Base-by-base conservation (phyloP, 345 rosid genomes). In the Sonneratia alba region DNA sequence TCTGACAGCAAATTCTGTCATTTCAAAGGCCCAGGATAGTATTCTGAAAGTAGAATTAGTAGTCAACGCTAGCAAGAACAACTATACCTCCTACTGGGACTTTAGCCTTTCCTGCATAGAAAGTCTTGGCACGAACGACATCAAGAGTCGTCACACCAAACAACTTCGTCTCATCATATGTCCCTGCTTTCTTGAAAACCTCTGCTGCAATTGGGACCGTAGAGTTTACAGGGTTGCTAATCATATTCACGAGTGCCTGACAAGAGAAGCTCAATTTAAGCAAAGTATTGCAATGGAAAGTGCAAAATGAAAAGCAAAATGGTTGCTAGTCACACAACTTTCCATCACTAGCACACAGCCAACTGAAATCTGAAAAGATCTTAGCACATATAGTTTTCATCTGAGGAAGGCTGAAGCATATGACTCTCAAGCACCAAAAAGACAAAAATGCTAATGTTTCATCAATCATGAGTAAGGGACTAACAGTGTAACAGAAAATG, bases 171-270 rank as follows among this genome's bases (percentile, higher is more conserved):
- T 86, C 88, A 74, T 91, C 85, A 71, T 83, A 88, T 56, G 86
- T 83, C 19, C 94, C 94, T 42, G 90, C 87, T 68, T 88, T 87
- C 81, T 88, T 86, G 76, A 87, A 86, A 42, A 91, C 85, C 80
- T 91, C 97, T 0, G 97, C 88, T 3, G 92, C 97, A 74, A 91
- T 87, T 21, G 92, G 90, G 42, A 91, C 92, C 1, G 91, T 91
- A 43, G 96, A 91, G 81, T 87, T 88, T 67, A 91, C 90, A 7
- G 96, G 93, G 75, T 90, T 88, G 78, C 93, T 87, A 47, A 90
- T 88, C 84, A 88, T 76, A n/a, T 88, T 87, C 67, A 90, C 81
- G 71, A 90, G 43, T 11, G 93, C 89, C 88, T 87, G 77, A 59
- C 27, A 37, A 42, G 55, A 74, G 18, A 27, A 70, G 27, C 32